Conservation (phyloP, 164 flowering plant genomes). For the Umbilicus rupestris region DNA sequence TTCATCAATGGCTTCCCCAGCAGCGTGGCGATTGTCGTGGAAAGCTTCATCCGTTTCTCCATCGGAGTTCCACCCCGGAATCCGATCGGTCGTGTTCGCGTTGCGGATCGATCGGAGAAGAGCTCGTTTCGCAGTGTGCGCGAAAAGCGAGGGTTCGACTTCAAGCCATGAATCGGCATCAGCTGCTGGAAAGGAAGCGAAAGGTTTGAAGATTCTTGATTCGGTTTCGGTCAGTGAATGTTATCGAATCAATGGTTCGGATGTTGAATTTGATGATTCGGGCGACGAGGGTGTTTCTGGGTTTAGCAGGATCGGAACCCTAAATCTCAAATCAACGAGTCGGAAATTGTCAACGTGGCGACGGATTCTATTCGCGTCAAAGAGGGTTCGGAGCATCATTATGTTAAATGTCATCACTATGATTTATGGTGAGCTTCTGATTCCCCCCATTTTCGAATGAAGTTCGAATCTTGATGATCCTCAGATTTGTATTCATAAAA, state of each 20-base stretch:
- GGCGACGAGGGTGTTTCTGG: neutral
- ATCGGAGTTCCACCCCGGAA: neutral
- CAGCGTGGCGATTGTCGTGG: constrained; percentile 1
- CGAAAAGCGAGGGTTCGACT: neutral
- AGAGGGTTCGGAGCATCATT: constrained; percentile 62
- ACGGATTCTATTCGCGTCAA: constrained; percentile 55
- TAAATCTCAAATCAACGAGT: constrained; percentile 21
- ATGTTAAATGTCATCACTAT: constrained; percentile 63
- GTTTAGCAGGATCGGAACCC: neutral
- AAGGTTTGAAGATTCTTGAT: neutral
- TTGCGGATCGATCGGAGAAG: neutral
- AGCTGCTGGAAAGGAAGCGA: neutral
- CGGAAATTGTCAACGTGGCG: constrained; percentile 47
- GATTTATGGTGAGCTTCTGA: constrained; percentile 40
- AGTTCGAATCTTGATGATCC: neutral
- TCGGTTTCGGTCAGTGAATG: neutral
- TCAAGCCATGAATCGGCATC: neutral
- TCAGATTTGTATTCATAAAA: neutral
- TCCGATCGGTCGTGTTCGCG: neutral
- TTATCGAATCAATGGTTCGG: neutral
- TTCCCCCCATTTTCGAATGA: neutral
- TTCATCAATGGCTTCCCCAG: constrained; percentile 1
- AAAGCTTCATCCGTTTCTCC: neutral
- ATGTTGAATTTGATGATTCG: neutral
- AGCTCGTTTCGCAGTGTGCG: neutral